phyloP scores from a whole-genome alignment of 2,329 filamentous ascomycete genomes.

The Setomelanomma holmii region DNA sequence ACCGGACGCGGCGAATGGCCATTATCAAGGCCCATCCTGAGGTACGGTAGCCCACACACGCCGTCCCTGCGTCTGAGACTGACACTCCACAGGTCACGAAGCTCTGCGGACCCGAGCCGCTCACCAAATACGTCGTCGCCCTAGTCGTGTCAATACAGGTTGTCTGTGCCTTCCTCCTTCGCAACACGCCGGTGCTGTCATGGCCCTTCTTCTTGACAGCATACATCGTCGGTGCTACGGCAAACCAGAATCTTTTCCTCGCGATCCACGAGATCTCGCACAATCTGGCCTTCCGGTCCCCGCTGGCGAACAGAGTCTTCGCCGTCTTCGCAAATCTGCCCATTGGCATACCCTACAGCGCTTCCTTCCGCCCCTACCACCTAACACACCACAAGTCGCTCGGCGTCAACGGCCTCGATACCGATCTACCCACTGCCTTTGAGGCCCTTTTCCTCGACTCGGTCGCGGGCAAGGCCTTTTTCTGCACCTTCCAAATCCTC shows the following conservation, averaged over 20 bases:
- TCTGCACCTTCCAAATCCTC: constrained; percentile 98
- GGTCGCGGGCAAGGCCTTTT: constrained; percentile 95
- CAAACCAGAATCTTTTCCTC: constrained; percentile 98
- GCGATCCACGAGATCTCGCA: constrained; percentile 99
- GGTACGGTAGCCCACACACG: too few relatives aligned
- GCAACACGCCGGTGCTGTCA: constrained; percentile 79
- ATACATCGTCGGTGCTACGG: constrained; percentile 90
- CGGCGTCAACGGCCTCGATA: constrained; percentile 93
- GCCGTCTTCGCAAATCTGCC: constrained; percentile 95
- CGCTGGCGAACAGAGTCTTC: constrained; percentile 80
- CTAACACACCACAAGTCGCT: constrained; percentile 99
- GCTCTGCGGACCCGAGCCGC: constrained; percentile 92
- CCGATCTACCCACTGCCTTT: constrained; percentile 88
- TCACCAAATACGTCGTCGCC: constrained; percentile 92
- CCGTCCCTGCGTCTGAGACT: too few relatives aligned
- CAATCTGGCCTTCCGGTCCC: constrained; percentile 89
- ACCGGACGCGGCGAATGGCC: constrained; percentile 84
- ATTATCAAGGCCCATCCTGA: constrained; percentile 99
- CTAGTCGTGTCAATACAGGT: constrained; percentile 85
- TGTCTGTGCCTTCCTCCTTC: constrained; percentile 76
- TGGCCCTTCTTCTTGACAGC: constrained; percentile 85
- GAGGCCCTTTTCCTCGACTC: constrained; percentile 95
- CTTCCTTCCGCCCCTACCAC: constrained; percentile 96
- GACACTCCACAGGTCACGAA: constrained; percentile 99
- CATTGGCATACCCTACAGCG: constrained; percentile 94